These are phyloP conservation scores for Septoria linicola DNA, from an alignment of 2,329 filamentous ascomycete species.

Conservation along the genomic window DNA sequence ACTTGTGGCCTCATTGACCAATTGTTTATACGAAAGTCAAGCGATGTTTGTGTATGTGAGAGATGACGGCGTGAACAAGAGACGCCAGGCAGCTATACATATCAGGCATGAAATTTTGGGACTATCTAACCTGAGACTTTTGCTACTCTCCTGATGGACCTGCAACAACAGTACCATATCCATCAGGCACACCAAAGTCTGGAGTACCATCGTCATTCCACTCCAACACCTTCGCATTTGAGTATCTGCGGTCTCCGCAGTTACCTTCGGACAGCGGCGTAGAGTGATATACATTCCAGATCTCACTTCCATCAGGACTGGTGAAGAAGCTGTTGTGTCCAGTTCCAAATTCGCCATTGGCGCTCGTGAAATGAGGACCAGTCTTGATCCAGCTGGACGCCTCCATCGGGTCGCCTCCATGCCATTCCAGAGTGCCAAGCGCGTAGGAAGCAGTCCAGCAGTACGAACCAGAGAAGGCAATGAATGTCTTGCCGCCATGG, in stretches of 20 bases:
- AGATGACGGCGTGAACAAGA: too few species aligned
- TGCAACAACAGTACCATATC: conserved; percentile 30
- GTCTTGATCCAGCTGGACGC: conserved; percentile 53
- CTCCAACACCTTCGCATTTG: conserved; percentile 54
- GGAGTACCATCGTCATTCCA: conserved; percentile 54
- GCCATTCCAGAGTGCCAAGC: conserved; percentile 55
- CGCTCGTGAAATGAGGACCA: conserved; percentile 53
- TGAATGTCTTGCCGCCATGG: conserved; percentile 52
- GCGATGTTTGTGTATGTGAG: neutral
- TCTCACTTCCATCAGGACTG: conserved; percentile 55
- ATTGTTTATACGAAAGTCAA: neutral
- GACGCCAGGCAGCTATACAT: too few species aligned
- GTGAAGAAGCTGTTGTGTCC: conserved; percentile 51
- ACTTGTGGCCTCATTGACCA: conserved; percentile 9
- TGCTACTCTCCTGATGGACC: conserved; percentile 26
- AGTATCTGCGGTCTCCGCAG: conserved; percentile 55
- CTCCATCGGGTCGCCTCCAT: conserved; percentile 51
- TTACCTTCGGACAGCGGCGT: conserved; percentile 50
- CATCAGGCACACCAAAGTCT: conserved; percentile 48
- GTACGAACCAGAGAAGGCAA: conserved; percentile 56
- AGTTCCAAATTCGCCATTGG: conserved; percentile 53
- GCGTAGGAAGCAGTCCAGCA: conserved; percentile 58
- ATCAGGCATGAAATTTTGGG: too few species aligned
- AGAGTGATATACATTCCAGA: conserved; percentile 59
- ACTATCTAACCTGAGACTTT: neutral